These are phyloP conservation scores for Diaporthe velutina DNA, from an alignment of 2,329 filamentous ascomycete species.

Conservation along the genomic window DNA sequence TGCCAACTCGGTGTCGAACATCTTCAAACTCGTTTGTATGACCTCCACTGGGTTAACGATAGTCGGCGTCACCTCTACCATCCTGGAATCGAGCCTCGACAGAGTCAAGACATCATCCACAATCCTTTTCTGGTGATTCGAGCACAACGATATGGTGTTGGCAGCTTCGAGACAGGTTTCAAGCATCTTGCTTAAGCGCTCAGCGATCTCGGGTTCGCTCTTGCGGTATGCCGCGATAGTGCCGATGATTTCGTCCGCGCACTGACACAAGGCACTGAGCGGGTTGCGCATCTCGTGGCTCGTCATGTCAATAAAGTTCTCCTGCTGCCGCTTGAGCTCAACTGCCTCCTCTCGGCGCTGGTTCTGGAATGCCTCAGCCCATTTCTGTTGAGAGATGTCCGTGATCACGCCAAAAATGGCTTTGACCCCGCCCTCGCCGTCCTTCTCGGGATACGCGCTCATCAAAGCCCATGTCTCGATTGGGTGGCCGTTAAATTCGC, in stretches of 20 bases:
- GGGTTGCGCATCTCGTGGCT: slow-evolving; percentile 84
- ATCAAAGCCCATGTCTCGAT: slow-evolving; percentile 83
- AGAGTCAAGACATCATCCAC: slow-evolving; percentile 82
- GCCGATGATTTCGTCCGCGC: slow-evolving; percentile 78
- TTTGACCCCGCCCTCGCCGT: slow-evolving; percentile 74
- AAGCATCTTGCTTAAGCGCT: slow-evolving; percentile 61
- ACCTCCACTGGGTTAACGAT: slow-evolving; percentile 76
- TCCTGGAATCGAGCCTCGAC: slow-evolving; percentile 81
- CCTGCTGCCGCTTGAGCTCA: slow-evolving; percentile 80
- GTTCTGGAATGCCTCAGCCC: slow-evolving; percentile 84
- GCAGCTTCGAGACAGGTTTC: slow-evolving; percentile 77
- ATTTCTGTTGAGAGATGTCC: slow-evolving; percentile 88
- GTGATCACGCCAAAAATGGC: slow-evolving; percentile 85
- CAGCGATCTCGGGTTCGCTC: slow-evolving; percentile 44
- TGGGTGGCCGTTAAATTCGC: slow-evolving; percentile 69
- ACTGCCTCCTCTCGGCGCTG: slow-evolving; percentile 84
- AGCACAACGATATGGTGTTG: slow-evolving; percentile 85
- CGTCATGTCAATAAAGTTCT: slow-evolving; percentile 81
- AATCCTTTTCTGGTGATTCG: slow-evolving; percentile 83
- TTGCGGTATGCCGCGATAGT: slow-evolving; percentile 59
- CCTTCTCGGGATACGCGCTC: slow-evolving; percentile 80
- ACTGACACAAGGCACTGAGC: slow-evolving; percentile 80
- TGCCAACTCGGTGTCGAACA: slow-evolving; percentile 82
- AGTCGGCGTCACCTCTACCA: slow-evolving; percentile 79
- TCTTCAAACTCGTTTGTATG: slow-evolving; percentile 77